A percentile compares a stretch with the other conserved stretches of the same genome.
These are phyloP conservation scores for Xylaria longipes DNA, from an alignment of 495 filamentous ascomycete genomes.

Conservation along the genomic window DNA sequence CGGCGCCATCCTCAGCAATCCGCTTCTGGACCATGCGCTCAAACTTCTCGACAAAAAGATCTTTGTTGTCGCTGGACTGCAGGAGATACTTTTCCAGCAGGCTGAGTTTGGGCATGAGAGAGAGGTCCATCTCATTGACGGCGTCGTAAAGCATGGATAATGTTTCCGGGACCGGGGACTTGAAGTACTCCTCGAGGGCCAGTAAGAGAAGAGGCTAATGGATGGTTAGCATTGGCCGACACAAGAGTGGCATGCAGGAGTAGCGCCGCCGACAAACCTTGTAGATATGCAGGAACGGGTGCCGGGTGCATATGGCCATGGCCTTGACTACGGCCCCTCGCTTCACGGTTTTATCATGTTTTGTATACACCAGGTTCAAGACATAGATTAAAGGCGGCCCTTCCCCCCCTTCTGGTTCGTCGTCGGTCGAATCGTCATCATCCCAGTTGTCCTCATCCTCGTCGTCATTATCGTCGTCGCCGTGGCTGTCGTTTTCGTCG, in stretches of 20 bases:
- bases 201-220: constrained; percentile 84
- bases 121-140: constrained; percentile 96
- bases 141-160: constrained; percentile 89
- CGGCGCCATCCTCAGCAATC: constrained; percentile 58
- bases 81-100: constrained; percentile 84
- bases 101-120: constrained; percentile 86
- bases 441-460: constrained; percentile 63
- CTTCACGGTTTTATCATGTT: constrained; percentile 90
- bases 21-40: constrained; percentile 84
- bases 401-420: constrained; percentile 70
- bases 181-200: constrained; percentile 98
- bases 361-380: constrained; percentile 96
- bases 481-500: constrained; percentile 48
- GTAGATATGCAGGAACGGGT: constrained; percentile 99
- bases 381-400: constrained; percentile 97
- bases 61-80: constrained; percentile 89
- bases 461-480: constrained; percentile 34
- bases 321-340: constrained; percentile 95
- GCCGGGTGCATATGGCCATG: constrained; percentile 98
- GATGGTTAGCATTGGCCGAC: constrained; percentile 35
- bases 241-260: constrained; percentile 2
- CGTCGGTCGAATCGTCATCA: constrained; percentile 59
- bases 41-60: constrained; percentile 97
- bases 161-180: constrained; percentile 86
- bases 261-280: constrained; percentile 64